phyloP scores from a whole-genome alignment of 805 yeast genomes.

The Wickerhamomyces canadensis region DNA sequence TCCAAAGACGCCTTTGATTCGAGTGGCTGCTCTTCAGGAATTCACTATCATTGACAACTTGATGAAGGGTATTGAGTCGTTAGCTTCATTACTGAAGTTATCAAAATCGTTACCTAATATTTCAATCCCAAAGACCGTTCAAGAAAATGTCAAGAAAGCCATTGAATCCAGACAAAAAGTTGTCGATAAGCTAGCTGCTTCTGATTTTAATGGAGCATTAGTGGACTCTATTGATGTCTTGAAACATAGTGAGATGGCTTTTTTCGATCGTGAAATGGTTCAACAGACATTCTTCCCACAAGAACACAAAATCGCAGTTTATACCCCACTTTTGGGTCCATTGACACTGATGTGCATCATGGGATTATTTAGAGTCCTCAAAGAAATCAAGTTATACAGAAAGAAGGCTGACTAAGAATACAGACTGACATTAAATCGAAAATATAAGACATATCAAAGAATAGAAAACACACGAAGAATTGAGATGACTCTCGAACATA shows the following conservation, averaged over 20 bases:
- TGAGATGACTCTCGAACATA: background rate
- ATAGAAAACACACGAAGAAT: too few species aligned
- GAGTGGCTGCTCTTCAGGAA: constrained; percentile 65
- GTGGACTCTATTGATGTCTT: constrained; percentile 43
- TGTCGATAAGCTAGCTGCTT: constrained; percentile 20
- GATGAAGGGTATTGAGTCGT: constrained; percentile 56
- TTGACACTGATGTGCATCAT: constrained; percentile 55
- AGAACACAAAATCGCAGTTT: constrained; percentile 93
- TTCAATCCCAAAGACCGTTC: constrained; percentile 74
- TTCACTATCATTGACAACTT: constrained; percentile 53
- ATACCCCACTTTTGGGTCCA: constrained; percentile 87
- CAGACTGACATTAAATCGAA: too few species aligned
- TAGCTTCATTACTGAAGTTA: constrained; percentile 66
- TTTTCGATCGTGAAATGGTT: constrained; percentile 91
- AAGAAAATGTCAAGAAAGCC: constrained; percentile 48
- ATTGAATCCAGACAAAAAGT: constrained; percentile 32
- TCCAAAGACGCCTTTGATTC: constrained; percentile 54
- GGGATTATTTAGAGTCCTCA: constrained; percentile 42
- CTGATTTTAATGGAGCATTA: constrained; percentile 46
- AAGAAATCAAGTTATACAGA: constrained; percentile 28
- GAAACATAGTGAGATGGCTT: constrained; percentile 52
- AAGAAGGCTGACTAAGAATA: constrained; percentile 11
- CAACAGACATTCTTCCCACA: constrained; percentile 93
- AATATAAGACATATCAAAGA: too few species aligned
- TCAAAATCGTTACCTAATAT: constrained; percentile 68